Percentiles rank a stretch among this genome's conserved stretches.
Evolutionary conservation across 192 early-diverging fungal genomes (phyloP).

Genomic region (Bifiguratus adelaidae): DNA sequence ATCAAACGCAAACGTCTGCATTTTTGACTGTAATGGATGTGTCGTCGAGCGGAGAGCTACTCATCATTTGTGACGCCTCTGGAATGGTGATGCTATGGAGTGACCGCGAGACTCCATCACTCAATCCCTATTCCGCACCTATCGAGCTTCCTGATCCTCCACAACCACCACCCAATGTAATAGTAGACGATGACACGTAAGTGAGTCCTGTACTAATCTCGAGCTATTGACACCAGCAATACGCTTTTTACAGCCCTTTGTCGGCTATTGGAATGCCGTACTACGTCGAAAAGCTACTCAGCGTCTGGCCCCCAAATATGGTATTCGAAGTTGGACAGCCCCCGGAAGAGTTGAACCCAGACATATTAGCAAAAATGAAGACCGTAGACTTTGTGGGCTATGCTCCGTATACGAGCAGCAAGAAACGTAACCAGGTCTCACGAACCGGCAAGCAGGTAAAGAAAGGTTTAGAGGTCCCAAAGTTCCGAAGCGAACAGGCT

Average conservation of each 20-base stretch:
- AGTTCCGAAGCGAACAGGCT: conserved; percentile 75
- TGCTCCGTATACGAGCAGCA: conserved; percentile 73
- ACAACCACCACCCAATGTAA: conserved; percentile 23
- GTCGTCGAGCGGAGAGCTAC: conserved; percentile 64
- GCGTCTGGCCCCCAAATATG: conserved; percentile 56
- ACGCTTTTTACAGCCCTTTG: conserved; percentile 44
- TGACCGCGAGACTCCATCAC: conserved; percentile 46
- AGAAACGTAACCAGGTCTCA: conserved; percentile 65
- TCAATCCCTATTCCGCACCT: conserved; percentile 54
- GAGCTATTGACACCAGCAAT: not conserved
- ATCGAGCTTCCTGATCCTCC: conserved; percentile 38
- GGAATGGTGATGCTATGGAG: conserved; percentile 75
- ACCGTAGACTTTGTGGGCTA: conserved; percentile 91
- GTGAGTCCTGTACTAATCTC: not conserved
- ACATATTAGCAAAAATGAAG: conserved; percentile 68
- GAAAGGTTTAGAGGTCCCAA: conserved; percentile 42
- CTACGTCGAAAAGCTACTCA: conserved; percentile 66
- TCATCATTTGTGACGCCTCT: conserved; percentile 67
- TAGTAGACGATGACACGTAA: conserved; percentile 43
- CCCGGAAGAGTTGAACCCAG: conserved; percentile 60
- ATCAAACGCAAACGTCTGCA: conserved; percentile 44
- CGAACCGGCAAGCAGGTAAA: conserved; percentile 23
- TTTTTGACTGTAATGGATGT: conserved; percentile 67
- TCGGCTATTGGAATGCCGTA: conserved; percentile 73
- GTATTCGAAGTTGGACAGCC: conserved; percentile 68